Percentiles rank a stretch among this genome's conserved stretches.
Conservation (phyloP, 1,139 yeast species). For the Suhomyces chickasaworum region DNA sequence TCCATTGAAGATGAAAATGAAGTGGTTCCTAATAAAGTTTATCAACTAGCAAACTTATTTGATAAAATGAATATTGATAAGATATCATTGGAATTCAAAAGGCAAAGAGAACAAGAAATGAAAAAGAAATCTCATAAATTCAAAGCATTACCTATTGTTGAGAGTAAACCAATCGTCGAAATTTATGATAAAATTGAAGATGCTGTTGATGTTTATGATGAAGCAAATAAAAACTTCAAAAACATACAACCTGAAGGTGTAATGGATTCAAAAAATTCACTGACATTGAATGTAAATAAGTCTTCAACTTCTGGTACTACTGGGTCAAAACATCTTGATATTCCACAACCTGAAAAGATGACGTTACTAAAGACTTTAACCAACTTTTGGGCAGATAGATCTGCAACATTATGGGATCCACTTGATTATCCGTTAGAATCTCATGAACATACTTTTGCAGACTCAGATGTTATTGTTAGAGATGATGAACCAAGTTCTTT, state of each 20-base stretch:
- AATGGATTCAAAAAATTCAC: conserved; percentile 1
- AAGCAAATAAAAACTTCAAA: conserved; percentile 14
- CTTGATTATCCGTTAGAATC: conserved; percentile 77
- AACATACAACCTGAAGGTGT: neutral
- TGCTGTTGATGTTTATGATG: conserved; percentile 60
- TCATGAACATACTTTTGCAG: conserved; percentile 90
- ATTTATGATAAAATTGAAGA: conserved; percentile 87
- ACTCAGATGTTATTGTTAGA: conserved; percentile 88
- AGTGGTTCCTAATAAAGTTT: conserved; percentile 42
- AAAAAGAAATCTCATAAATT: conserved; percentile 61
- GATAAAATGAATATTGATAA: conserved; percentile 81
- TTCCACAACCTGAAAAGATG: conserved; percentile 62
- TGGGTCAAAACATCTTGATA: conserved; percentile 22
- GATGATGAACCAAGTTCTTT: conserved; percentile 97
- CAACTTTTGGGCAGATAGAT: conserved; percentile 96
- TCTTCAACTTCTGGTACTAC: conserved; percentile 5
- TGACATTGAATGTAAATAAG: neutral
- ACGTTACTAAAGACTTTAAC: conserved; percentile 82
- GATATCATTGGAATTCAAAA: conserved; percentile 80
- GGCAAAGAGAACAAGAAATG: conserved; percentile 81
- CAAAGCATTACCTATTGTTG: conserved; percentile 73
- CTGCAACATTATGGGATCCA: conserved; percentile 95
- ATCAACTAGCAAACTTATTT: conserved; percentile 66
- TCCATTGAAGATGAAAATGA: conserved; percentile 9
- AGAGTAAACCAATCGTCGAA: conserved; percentile 86